Evolutionary conservation across 768 basidiomycete genomes (phyloP).

Genomic region (Psilocybe subaeruginosa): DNA sequence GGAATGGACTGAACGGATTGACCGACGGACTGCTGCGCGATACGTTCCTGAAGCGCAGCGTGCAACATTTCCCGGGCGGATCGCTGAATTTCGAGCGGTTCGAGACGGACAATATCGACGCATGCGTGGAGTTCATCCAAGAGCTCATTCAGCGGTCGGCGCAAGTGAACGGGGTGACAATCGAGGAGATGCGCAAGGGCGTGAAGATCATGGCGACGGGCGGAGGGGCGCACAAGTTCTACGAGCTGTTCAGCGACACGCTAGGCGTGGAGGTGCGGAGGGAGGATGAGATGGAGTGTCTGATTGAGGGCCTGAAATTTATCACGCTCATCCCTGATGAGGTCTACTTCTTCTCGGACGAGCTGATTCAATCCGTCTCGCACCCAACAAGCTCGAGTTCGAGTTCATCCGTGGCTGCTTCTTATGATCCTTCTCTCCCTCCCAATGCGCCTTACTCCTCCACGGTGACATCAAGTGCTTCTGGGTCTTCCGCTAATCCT

Average conservation of each 20-base stretch:
- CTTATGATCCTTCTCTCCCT: constrained; percentile 16
- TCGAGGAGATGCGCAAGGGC: constrained; percentile 87
- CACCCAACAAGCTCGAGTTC: constrained; percentile 26
- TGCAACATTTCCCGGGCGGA: constrained; percentile 91
- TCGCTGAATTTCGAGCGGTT: constrained; percentile 98
- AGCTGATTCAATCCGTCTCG: constrained; percentile 77
- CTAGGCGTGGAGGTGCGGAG: constrained; percentile 83
- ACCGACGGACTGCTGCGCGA: constrained; percentile 55
- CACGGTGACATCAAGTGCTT: neutral
- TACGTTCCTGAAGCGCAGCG: constrained; percentile 60
- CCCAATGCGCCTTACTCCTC: constrained; percentile 5
- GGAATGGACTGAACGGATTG: constrained; percentile 37
- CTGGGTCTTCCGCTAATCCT: constrained; percentile 11
- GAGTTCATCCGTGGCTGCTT: constrained; percentile 21
- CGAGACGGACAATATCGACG: constrained; percentile 87
- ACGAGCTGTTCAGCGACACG: constrained; percentile 74
- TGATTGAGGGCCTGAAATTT: constrained; percentile 96
- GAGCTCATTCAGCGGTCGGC: constrained; percentile 88
- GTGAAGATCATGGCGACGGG: constrained; percentile 99
- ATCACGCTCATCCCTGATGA: constrained; percentile 95
- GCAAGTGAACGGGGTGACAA: constrained; percentile 79
- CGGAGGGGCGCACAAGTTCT: constrained; percentile 94
- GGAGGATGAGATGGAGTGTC: constrained; percentile 99
- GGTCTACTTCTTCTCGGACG: constrained; percentile 98
- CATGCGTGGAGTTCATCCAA: constrained; percentile 86